phyloP scores from a whole-genome alignment of 2,329 filamentous ascomycete genomes.

The Helminthosporium solani region DNA sequence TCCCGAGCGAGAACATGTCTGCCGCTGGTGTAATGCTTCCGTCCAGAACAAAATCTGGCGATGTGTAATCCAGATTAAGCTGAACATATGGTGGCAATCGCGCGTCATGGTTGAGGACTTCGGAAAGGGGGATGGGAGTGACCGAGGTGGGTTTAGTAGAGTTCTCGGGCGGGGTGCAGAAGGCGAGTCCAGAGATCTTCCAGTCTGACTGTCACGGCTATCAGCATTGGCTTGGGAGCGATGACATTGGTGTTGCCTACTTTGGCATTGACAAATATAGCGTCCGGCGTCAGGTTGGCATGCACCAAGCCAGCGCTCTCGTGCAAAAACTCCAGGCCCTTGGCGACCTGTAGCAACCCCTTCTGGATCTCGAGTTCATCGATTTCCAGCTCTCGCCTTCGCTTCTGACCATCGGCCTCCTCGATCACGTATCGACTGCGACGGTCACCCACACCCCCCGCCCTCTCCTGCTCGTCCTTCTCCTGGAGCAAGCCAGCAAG shows the following conservation, averaged over 20 bases:
- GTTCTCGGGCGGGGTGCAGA: slow-evolving; percentile 77
- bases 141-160: slow-evolving; percentile 74
- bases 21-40: slow-evolving; percentile 79
- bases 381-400: slow-evolving; percentile 80
- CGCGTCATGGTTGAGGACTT: slow-evolving; percentile 82
- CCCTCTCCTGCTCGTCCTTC: slow-evolving; percentile 82
- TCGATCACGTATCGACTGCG: slow-evolving; percentile 79
- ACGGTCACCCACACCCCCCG: slow-evolving; percentile 66
- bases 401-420: slow-evolving; percentile 69
- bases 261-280: slow-evolving; percentile 92
- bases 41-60: slow-evolving; percentile 92
- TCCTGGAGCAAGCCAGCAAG: slow-evolving; percentile 78
- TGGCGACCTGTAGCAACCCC: slow-evolving; percentile 86
- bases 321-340: slow-evolving; percentile 91
- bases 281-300: slow-evolving; percentile 90
- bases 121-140: slow-evolving; percentile 76
- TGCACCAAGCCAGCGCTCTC: slow-evolving; percentile 94
- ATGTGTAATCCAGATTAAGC: slow-evolving; percentile 88
- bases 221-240: slow-evolving; percentile 24
- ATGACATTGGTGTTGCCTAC: slow-evolving; percentile 46
- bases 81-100: slow-evolving; percentile 80
- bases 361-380: slow-evolving; percentile 98
- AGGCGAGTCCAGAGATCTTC: slow-evolving; percentile 95
- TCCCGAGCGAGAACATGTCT: slow-evolving; percentile 91
- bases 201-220: slow-evolving; percentile 72